A percentile compares a stretch with the other conserved stretches of the same genome.
Evolutionary conservation across 176 grass and related monocot species (phyloP).

Genomic region (Triticum turgidum): DNA sequence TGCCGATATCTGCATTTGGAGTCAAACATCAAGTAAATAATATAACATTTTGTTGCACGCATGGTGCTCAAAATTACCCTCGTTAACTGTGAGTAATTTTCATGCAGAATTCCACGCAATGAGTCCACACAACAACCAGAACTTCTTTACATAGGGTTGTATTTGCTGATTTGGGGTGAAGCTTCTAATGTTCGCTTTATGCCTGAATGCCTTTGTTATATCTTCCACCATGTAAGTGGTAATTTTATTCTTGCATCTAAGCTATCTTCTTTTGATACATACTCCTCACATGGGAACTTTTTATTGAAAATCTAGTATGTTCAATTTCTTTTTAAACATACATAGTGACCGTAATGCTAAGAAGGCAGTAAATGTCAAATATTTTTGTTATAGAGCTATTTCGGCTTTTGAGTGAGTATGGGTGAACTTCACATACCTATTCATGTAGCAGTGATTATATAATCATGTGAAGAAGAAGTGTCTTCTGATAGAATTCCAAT

Average conservation of each 20-base stretch:
- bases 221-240: conserved; percentile 88
- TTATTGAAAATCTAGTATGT: conserved; percentile 20
- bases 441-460: background rate
- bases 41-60: conserved; percentile 19
- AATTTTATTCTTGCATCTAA: conserved; percentile 15
- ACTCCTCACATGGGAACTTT: background rate
- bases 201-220: conserved; percentile 98
- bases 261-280: background rate
- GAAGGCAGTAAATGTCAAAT: background rate
- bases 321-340: background rate
- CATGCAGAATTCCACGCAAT: conserved; percentile 32
- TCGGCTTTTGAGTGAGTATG: background rate
- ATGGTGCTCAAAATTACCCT: background rate
- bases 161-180: conserved; percentile 98
- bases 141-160: conserved; percentile 89
- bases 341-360: background rate
- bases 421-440: background rate
- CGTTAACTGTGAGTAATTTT: background rate
- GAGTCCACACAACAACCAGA: conserved; percentile 53
- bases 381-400: background rate
- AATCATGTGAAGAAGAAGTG: background rate
- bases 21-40: conserved; percentile 50
- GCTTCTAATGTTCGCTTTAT: conserved; percentile 97
- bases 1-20: conserved; percentile 73
- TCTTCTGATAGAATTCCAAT: background rate